These are phyloP conservation scores for Davidsoniella virescens DNA, from an alignment of 2,329 filamentous ascomycete species.

Conservation along the genomic window DNA sequence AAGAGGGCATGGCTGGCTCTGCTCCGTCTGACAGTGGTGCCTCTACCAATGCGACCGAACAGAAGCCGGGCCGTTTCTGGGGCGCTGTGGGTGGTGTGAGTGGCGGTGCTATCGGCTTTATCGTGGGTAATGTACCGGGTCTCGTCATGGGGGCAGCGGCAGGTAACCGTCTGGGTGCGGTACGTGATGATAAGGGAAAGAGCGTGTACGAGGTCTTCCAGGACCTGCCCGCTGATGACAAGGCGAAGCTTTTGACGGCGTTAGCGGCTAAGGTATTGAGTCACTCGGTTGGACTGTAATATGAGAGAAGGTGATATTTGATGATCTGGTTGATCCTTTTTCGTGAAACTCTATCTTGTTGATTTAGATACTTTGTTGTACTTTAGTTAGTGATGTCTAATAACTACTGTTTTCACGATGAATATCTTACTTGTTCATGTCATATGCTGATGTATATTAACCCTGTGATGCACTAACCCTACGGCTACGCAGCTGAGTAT, in stretches of 20 bases:
- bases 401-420: background rate
- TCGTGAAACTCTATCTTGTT: background rate
- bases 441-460: background rate
- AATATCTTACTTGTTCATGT: background rate
- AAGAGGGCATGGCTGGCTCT: constrained; percentile 67
- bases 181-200: constrained; percentile 83
- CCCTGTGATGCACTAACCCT: background rate
- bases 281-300: constrained; percentile 47
- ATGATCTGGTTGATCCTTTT: background rate
- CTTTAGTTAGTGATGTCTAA: background rate
- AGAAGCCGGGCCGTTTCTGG: constrained; percentile 55
- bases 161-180: constrained; percentile 77
- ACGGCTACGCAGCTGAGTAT: too few relatives aligned
- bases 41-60: background rate
- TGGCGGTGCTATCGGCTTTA: constrained; percentile 84
- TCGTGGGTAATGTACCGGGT: constrained; percentile 82
- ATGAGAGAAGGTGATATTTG: background rate
- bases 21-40: background rate
- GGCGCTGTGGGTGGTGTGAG: constrained; percentile 67
- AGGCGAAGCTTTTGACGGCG: constrained; percentile 65
- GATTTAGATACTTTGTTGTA: background rate
- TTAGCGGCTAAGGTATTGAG: constrained; percentile 77
- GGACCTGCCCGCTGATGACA: constrained; percentile 70
- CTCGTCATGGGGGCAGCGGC: constrained; percentile 80
- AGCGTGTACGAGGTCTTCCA: constrained; percentile 85